Conservation (phyloP, 306 rosid species). For the Inga oerstediana region DNA sequence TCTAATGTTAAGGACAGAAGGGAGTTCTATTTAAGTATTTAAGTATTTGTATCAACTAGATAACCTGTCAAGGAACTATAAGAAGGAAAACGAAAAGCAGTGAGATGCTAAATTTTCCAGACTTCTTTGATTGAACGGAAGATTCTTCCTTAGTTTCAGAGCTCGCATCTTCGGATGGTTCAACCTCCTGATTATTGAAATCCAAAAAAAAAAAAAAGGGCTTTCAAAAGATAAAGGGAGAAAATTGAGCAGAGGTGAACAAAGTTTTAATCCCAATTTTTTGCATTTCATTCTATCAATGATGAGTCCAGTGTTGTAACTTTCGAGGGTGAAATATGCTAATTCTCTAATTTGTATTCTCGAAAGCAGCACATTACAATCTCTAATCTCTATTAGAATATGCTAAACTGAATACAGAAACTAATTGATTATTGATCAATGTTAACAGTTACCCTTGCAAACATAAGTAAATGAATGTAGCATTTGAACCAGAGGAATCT, state of each 20-base stretch:
- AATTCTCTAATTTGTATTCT: not conserved
- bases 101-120: conserved; percentile 40
- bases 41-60: not conserved
- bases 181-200: conserved; percentile 58
- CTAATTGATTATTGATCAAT: not conserved
- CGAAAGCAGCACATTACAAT: not conserved
- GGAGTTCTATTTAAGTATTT: not conserved
- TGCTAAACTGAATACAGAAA: not conserved
- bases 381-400: not conserved
- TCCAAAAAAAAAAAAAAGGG: not conserved
- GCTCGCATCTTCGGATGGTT: conserved; percentile 45
- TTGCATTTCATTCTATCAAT: conserved; percentile 9
- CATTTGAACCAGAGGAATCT: not conserved
- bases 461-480: not conserved
- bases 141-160: conserved; percentile 30
- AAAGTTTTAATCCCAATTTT: not conserved
- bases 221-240: not conserved
- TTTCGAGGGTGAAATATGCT: not conserved
- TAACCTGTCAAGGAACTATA: not conserved
- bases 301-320: not conserved
- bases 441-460: not conserved
- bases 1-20: too few species aligned
- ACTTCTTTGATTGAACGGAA: conserved; percentile 37
- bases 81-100: not conserved
- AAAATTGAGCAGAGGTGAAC: not conserved